A percentile compares a stretch with the other conserved stretches of the same genome.
These are phyloP conservation scores for Sugiyamaella chiloensis DNA, from an alignment of 805 yeast species.

Conservation along the genomic window DNA sequence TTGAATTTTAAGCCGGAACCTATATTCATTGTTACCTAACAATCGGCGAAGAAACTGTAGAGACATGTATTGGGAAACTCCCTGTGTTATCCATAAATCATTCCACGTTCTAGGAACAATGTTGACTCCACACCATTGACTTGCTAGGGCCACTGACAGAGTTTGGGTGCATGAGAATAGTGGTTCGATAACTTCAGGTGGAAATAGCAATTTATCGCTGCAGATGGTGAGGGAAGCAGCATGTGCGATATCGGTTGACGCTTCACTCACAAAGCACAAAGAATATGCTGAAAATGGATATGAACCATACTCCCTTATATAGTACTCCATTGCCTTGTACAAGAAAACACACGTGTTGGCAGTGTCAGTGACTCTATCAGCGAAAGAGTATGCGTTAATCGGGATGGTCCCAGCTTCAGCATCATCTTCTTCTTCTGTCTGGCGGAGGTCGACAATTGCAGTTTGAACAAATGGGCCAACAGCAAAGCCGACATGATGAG, in stretches of 20 bases:
- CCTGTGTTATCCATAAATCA: constrained; percentile 87
- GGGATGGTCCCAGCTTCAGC: constrained; percentile 40
- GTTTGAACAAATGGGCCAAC: constrained; percentile 79
- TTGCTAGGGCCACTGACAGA: constrained; percentile 67
- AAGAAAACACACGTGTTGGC: constrained; percentile 73
- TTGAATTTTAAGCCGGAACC: constrained; percentile 61
- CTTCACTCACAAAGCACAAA: constrained; percentile 65
- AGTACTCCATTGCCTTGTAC: constrained; percentile 76
- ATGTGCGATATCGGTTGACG: constrained; percentile 49
- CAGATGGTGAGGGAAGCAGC: constrained; percentile 73
- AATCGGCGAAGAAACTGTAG: constrained; percentile 61
- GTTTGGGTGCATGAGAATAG: constrained; percentile 64
- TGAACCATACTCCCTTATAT: constrained; percentile 85
- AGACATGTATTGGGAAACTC: constrained; percentile 82
- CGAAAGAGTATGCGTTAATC: constrained; percentile 59
- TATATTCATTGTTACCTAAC: constrained; percentile 81
- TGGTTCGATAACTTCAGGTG: constrained; percentile 75
- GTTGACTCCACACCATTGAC: constrained; percentile 92
- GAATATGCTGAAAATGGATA: constrained; percentile 86
- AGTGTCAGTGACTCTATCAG: constrained; percentile 55
- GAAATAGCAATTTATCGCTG: constrained; percentile 61
- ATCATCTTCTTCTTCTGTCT: constrained; percentile 37
- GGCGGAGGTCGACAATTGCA: constrained; percentile 46
- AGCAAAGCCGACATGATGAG: constrained; percentile 95
- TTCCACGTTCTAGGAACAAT: constrained; percentile 75